Evolutionary conservation across 169 alveolate genomes (phyloP).

Genomic region (Cryptosporidium ubiquitum): DNA sequence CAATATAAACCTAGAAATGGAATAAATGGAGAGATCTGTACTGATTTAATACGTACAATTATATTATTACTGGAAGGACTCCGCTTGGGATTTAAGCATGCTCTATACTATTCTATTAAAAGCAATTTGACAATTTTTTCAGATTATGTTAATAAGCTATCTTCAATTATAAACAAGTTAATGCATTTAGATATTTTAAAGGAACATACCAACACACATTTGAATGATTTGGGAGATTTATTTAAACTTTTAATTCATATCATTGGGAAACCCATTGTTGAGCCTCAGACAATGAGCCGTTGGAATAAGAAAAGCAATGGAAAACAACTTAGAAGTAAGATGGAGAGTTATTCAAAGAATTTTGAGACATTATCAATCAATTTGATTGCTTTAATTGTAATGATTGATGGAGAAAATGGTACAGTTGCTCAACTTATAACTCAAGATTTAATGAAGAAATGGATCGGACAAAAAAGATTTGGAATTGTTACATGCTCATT

Average conservation of each 20-base stretch:
- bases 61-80: slow-evolving; percentile 38
- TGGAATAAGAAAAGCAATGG: slow-evolving; percentile 51
- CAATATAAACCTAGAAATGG: not conserved
- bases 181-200: slow-evolving; percentile 6
- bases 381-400: slow-evolving; percentile 17
- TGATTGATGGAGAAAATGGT: slow-evolving; percentile 5
- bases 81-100: slow-evolving; percentile 53
- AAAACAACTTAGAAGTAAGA: slow-evolving; percentile 19
- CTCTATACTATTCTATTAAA: slow-evolving; percentile 48
- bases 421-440: slow-evolving; percentile 9
- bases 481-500: slow-evolving; percentile 48
- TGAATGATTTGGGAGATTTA: slow-evolving; percentile 17
- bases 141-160: slow-evolving; percentile 27
- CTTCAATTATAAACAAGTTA: slow-evolving; percentile 1
- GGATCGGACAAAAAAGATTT: slow-evolving; percentile 52
- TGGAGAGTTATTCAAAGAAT: slow-evolving; percentile 36
- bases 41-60: slow-evolving; percentile 18
- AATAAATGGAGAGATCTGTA: not conserved
- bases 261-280: slow-evolving; percentile 58
- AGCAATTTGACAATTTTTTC: slow-evolving; percentile 15
- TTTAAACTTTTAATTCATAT: slow-evolving; percentile 43
- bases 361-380: slow-evolving; percentile 44
- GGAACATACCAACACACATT: not conserved
- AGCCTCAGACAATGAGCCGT: slow-evolving; percentile 62
- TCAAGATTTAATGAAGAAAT: slow-evolving; percentile 14